phyloP scores from a whole-genome alignment of 108 stramenopile species.

The Discostella pseudostelligera region DNA sequence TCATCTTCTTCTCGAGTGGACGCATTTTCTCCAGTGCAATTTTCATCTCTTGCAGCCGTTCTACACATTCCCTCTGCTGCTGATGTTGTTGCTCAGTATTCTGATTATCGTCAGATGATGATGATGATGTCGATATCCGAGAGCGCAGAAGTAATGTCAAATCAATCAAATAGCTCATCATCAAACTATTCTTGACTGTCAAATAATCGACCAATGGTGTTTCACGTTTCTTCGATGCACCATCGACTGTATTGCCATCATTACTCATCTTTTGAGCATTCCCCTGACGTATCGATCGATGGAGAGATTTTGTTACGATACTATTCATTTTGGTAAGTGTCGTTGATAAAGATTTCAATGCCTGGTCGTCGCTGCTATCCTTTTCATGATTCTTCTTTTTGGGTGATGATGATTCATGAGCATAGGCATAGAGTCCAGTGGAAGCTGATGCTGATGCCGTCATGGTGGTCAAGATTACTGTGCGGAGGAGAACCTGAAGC shows the following conservation, averaged over 20 bases:
- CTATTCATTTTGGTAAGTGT: slow-evolving; percentile 26
- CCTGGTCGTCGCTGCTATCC: neutral
- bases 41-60: slow-evolving; percentile 72
- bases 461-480: too few relatives aligned
- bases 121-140: slow-evolving; percentile 18
- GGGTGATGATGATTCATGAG: too few relatives aligned
- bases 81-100: neutral
- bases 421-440: too few relatives aligned
- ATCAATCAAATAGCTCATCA: slow-evolving; percentile 81
- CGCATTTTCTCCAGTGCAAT: slow-evolving; percentile 79
- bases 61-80: slow-evolving; percentile 25
- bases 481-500: too few relatives aligned
- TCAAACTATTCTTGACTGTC: slow-evolving; percentile 65
- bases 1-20: slow-evolving; percentile 80
- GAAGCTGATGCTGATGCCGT: too few relatives aligned
- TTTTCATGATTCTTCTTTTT: neutral
- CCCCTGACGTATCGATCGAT: slow-evolving; percentile 28
- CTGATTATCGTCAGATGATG: neutral
- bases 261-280: slow-evolving; percentile 37
- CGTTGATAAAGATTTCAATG: neutral
- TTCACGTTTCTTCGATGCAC: too few relatives aligned
- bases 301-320: slow-evolving; percentile 28
- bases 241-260: slow-evolving; percentile 39
- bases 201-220: slow-evolving; percentile 65
- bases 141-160: slow-evolving; percentile 49